Evolutionary conservation across 345 rosid species (phyloP), one percentile per base, ranked within the genome.

Genomic region (Moringa oleifera): DNA sequence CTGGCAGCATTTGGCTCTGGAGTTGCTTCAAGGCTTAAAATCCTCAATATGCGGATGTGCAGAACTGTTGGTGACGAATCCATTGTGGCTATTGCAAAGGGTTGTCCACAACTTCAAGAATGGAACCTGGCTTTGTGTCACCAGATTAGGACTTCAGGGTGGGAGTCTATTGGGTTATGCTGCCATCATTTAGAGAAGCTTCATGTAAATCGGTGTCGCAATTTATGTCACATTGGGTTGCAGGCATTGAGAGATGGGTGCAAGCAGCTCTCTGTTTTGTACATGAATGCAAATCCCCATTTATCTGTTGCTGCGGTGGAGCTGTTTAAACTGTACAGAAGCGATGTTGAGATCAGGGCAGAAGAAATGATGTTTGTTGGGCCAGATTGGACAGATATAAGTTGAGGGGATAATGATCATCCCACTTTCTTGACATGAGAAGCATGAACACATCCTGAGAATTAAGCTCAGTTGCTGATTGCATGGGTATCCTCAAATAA

Each of bases 81-180:
- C 23, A 77, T 88, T 31, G 28, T 20, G 20, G 87, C 91, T n/a
- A 84, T 93, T 65, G 84, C 89, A 20, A 78, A 68, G 63, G 91
- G 95, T 18, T 87, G 91, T 45, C 96, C 85, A 0, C 67, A 79
- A 67, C 90, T 89, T 20, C 55, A 79, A 72, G 97, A 84, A 65
- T 85, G 91, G 90, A 83, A 84, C 71, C 58, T 87, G 75, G 83
- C 91, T 53, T 20, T 80, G 57, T 84, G 97, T 69, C 86, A 80
- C 33, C 85, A 71, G 53, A 78, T 85, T n/a, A 72, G 61, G 67
- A 51, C 82, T 67, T 31, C 53, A 11, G 96, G 97, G 23, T 88
- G 94, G 98, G 72, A 74, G 51, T 77, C 86, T 4, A 62, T 87
- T 15, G 84, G 87, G 61, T 25, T 56, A 24, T 68, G 66, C 70